Evolutionary conservation across 139 green algal species (phyloP).

Genomic region (Spirogloea muscicola): DNA sequence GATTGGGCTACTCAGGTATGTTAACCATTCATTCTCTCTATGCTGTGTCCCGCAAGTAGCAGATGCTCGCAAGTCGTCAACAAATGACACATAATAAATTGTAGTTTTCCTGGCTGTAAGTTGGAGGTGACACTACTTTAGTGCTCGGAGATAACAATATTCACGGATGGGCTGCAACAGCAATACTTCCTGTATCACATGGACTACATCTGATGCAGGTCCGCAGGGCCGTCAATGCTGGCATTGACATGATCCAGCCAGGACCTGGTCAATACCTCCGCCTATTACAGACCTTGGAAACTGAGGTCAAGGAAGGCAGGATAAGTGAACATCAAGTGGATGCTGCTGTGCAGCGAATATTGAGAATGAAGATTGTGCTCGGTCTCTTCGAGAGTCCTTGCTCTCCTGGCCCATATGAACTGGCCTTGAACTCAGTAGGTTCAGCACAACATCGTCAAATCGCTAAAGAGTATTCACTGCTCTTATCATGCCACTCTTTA

Average conservation of each 20-base stretch:
- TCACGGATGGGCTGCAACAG: neutral
- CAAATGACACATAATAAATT: too few species aligned
- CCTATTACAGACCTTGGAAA: neutral
- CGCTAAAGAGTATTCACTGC: too few species aligned
- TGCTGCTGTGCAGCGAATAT: constrained; percentile 22
- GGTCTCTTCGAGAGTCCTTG: constrained; percentile 33
- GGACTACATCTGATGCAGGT: neutral
- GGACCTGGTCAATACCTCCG: neutral
- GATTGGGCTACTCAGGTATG: constrained; percentile 11
- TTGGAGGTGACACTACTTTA: too few species aligned
- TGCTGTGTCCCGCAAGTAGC: neutral
- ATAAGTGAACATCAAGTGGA: constrained; percentile 14
- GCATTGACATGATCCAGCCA: constrained; percentile 22
- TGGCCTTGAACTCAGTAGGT: too few species aligned
- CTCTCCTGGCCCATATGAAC: too few species aligned
- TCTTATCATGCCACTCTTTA: too few species aligned
- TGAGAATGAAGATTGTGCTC: constrained; percentile 12
- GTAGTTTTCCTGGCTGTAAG: too few species aligned
- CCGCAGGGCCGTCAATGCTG: constrained; percentile 6
- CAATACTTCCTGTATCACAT: neutral
- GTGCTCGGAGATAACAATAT: neutral
- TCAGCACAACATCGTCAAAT: too few species aligned
- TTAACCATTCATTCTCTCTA: neutral
- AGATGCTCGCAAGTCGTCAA: too few species aligned
- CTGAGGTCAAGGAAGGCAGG: constrained; percentile 3